Percentiles rank a stretch among this genome's conserved stretches.
Evolutionary conservation across 1,284 basidiomycete genomes (phyloP).

Genomic region (Cutaneotrichosporon spelunceum): DNA sequence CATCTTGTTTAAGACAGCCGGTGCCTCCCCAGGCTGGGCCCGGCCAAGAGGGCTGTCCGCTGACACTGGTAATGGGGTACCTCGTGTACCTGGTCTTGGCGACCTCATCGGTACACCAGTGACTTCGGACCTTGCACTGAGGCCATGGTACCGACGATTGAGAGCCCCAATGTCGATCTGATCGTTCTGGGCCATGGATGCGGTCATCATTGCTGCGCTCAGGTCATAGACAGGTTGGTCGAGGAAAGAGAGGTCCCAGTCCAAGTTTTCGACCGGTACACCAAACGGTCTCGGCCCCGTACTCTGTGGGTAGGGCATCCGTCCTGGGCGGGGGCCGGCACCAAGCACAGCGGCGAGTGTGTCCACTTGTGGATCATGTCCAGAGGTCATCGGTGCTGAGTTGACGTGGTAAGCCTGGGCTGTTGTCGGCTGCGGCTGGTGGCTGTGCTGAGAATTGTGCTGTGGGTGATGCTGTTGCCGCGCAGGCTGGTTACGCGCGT

Average conservation of each 20-base stretch:
- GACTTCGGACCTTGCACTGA: constrained; percentile 5
- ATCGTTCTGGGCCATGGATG: constrained; percentile 4
- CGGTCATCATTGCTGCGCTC: constrained; percentile 14
- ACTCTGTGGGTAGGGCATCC: constrained; percentile 19
- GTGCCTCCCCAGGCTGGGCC: not conserved
- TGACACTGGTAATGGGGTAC: not conserved
- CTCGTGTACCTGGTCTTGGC: not conserved
- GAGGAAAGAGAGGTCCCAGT: constrained; percentile 27
- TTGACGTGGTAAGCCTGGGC: not conserved
- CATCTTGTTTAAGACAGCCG: constrained; percentile 2
- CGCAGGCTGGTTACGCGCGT: not conserved
- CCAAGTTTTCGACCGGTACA: constrained; percentile 18
- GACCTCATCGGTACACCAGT: constrained; percentile 4
- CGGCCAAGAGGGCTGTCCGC: constrained; percentile 1
- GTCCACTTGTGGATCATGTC: not conserved
- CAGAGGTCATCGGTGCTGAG: not conserved
- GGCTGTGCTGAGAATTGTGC: not conserved
- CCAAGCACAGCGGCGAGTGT: constrained; percentile 3
- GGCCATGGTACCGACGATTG: constrained; percentile 2
- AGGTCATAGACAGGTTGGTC: constrained; percentile 23
- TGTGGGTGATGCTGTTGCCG: constrained; percentile 5
- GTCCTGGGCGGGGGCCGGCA: not conserved
- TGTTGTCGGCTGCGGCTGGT: not conserved
- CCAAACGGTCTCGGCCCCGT: constrained; percentile 23
- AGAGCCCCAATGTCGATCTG: constrained; percentile 2